Evolutionary conservation across 208 protist species (phyloP), one percentile per base, ranked within the genome.

Genomic region (Crithidia thermophila): DNA sequence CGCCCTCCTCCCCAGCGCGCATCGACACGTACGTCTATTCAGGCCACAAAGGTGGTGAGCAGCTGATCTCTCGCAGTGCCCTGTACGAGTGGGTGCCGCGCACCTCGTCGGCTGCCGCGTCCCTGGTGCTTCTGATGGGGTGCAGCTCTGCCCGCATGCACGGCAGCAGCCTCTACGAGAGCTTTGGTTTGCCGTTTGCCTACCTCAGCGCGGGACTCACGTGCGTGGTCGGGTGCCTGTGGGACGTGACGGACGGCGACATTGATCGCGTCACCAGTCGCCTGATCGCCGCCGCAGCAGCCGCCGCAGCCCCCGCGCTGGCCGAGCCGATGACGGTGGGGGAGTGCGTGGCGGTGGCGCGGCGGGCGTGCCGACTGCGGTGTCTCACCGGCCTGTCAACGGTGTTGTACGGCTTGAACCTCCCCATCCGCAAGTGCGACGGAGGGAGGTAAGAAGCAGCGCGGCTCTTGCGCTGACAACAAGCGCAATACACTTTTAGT

Each of bases 241-340:
- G 85, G 84, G 85, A 95, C 56, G 78, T 95, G 25, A 93, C 87
- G 13, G 85, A 91, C 68, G 83, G 78, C 7, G 90, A 95, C 39
- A 81, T 91, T 16, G 90, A 95, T 59, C 72, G 80, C 30, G 69
- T 93, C 23, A 90, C 87, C 23, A 57, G 50, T 16, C 77, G 76
- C 18, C 61, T 91, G 4, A 49, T 95, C 16, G 16, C 56, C 16
- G 10, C 37, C 23, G 50, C 51, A 21, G 10, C 10, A 11, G n/a
- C 14, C 8, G 31, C 11, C 31, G 16, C 20, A 28, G 14, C 31
- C 30, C 20, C 28, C 14, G 40, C 18, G 11, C 40, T 51, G 31
- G 37, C 6, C 9, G n/a, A 6, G 3, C 2, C 6, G 18, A 45
- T 39, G 30, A 79, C 81, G 18, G 55, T 88, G 34, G 81, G 72